These are phyloP conservation scores for Dactylonectria estremocensis DNA, from an alignment of 2,329 filamentous ascomycete genomes.

Conservation along the genomic window DNA sequence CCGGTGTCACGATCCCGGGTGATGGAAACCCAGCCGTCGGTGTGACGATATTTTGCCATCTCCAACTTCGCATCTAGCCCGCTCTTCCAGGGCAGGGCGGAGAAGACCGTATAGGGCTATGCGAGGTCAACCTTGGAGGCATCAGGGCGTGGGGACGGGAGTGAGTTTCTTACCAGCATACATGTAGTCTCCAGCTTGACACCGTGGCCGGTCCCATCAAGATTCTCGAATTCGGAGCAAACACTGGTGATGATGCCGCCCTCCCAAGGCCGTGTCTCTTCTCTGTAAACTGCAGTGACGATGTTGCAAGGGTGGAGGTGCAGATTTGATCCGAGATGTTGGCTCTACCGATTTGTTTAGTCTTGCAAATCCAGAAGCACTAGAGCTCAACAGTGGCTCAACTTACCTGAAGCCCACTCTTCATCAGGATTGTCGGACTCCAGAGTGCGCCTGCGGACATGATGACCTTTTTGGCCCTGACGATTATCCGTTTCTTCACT, in stretches of 20 bases:
- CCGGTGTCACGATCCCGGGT: constrained; percentile 84
- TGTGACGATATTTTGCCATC: constrained; percentile 77
- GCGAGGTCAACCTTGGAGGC: constrained; percentile 33
- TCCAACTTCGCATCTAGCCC: constrained; percentile 82
- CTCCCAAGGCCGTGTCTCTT: constrained; percentile 81
- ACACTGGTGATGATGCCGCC: constrained; percentile 85
- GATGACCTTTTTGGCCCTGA: constrained; percentile 86
- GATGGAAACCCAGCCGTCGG: constrained; percentile 81
- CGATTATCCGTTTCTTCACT: constrained; percentile 72
- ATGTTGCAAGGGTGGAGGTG: constrained; percentile 82
- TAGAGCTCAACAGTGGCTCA: constrained; percentile 11
- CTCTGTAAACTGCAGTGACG: constrained; percentile 74
- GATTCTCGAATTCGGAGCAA: constrained; percentile 83
- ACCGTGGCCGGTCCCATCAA: constrained; percentile 86
- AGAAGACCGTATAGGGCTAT: constrained; percentile 75
- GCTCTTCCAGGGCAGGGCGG: constrained; percentile 75
- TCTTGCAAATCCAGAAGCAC: constrained; percentile 8
- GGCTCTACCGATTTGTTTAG: constrained; percentile 69
- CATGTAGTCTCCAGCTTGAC: constrained; percentile 83
- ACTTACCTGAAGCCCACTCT: constrained; percentile 80
- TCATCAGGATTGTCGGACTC: constrained; percentile 81
- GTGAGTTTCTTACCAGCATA: constrained; percentile 71
- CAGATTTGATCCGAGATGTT: constrained; percentile 85
- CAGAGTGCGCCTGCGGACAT: constrained; percentile 83
- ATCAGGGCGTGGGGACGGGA: not conserved